Base-by-base conservation (phyloP, 2,329 filamentous ascomycete genomes). In the Hypoxylon sp. region DNA sequence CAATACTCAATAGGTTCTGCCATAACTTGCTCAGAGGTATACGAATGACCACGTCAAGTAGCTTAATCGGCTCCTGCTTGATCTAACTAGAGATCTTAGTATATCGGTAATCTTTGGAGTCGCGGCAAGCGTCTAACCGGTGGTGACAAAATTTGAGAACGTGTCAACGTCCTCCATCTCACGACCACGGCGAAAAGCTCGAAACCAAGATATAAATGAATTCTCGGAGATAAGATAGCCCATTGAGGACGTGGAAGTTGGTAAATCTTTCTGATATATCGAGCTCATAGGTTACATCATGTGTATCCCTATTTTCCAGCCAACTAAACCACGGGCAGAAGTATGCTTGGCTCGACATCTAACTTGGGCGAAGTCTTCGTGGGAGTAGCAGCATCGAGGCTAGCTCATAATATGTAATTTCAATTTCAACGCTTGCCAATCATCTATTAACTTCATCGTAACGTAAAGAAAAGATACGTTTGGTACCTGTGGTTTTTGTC, bases 81-180 rank as follows among this genome's bases (percentile, higher is more conserved):
- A 16, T 14, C 51, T 14, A 7, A 48, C 27, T 1, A 63, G 2
- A 11, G 54, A 61, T 9, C 23, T 19, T 9, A 68, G 39, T 23
- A 19, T 19, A 0, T 63, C 25, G 63, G 46, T 12, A 55, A 37
- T 52, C n/a, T 57, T 65, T 34, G 59, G 62, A 16, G 19, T 52
- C 34, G 62, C 55, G 2, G 51, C 66, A 29, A 68, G 55, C 2
- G 55, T 46, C 34, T 63, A 50, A 3, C 55, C 58, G 47, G 65
- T n/a, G n/a, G n/a, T n/a, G 16, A 63, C 41, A 16, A 66, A 57
- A 16, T 58, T 63, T 8, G 51, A 55, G 34, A 41, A 23, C 8
- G 51, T 34, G 14, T 23, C 7, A 23, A 66, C 12, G 14, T 19
- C 37, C 1, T 68, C 65, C 62, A 62, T 65, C 2, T 45, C 16